Evolutionary conservation across 495 filamentous ascomycete genomes (phyloP).

Genomic region (Hyaloscypha variabilis): DNA sequence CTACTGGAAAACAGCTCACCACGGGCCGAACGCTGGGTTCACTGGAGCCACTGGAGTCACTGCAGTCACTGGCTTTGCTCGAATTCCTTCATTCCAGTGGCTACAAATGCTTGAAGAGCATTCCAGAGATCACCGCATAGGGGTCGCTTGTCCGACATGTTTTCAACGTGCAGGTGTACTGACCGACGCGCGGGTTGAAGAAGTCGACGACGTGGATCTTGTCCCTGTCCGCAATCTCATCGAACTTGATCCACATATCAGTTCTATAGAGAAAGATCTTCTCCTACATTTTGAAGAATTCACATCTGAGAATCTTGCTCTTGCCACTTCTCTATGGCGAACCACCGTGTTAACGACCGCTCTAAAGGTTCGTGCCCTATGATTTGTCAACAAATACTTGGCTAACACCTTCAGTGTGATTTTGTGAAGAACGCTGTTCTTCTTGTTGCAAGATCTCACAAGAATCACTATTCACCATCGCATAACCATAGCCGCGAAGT

Average conservation of each 20-base stretch:
- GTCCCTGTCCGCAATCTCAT: background rate
- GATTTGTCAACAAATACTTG: background rate
- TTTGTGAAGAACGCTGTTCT: slow-evolving; percentile 12
- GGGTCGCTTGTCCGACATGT: background rate
- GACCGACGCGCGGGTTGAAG: background rate
- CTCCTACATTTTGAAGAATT: slow-evolving; percentile 7
- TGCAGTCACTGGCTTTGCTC: no score
- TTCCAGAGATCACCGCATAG: background rate
- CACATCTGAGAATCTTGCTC: slow-evolving; percentile 8
- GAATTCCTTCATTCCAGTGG: background rate
- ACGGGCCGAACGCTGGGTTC: background rate
- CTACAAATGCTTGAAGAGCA: background rate
- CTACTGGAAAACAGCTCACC: background rate
- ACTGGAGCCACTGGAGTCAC: no score
- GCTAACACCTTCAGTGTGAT: slow-evolving; percentile 5
- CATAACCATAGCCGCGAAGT: background rate
- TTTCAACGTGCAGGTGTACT: background rate
- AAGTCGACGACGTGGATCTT: background rate
- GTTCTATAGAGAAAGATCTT: slow-evolving; percentile 1
- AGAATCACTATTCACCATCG: background rate
- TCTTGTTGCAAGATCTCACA: slow-evolving; percentile 3
- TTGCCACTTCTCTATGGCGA: background rate
- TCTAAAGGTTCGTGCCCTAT: background rate
- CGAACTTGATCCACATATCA: background rate
- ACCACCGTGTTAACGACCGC: background rate